Conservation (phyloP, 2,329 filamentous ascomycete genomes). For the Botrytis paeoniae region DNA sequence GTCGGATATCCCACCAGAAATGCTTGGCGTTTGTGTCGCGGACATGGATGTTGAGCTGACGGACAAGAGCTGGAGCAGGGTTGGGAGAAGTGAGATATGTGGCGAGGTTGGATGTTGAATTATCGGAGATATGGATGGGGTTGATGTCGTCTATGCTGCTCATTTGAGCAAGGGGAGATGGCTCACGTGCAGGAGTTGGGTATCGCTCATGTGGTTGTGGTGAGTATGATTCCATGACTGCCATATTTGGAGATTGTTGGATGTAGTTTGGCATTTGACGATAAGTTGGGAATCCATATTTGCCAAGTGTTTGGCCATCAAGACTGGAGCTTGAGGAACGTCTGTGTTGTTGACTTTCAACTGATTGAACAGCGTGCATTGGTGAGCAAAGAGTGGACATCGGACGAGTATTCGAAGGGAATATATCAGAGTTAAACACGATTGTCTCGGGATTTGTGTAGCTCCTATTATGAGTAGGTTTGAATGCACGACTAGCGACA, state of each 20-base stretch:
- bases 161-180: conserved; percentile 42
- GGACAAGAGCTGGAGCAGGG: conserved; percentile 77
- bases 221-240: conserved; percentile 40
- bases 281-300: conserved; percentile 82
- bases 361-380: conserved; percentile 35
- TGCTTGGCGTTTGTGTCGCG: conserved; percentile 70
- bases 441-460: conserved; percentile 59
- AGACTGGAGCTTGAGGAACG: conserved; percentile 66
- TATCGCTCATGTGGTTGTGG: conserved; percentile 46
- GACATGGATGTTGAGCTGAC: conserved; percentile 68
- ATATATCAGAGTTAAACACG: conserved; percentile 38
- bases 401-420: conserved; percentile 32
- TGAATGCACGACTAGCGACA: conserved; percentile 39
- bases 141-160: conserved; percentile 37
- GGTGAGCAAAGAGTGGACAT: conserved; percentile 37
- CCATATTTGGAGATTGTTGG: conserved; percentile 30
- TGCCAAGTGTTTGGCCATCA: conserved; percentile 62
- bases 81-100: conserved; percentile 77
- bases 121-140: conserved; percentile 37
- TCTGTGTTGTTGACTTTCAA: conserved; percentile 46
- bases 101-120: conserved; percentile 64
- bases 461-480: conserved; percentile 53
- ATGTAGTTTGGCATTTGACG: conserved; percentile 64
- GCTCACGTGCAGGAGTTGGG: conserved; percentile 42
- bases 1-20: conserved; percentile 96